Percentiles rank a stretch among this genome's conserved stretches.
Evolutionary conservation across 2,329 filamentous ascomycete genomes (phyloP).

Genomic region (Aspergillus awamori): DNA sequence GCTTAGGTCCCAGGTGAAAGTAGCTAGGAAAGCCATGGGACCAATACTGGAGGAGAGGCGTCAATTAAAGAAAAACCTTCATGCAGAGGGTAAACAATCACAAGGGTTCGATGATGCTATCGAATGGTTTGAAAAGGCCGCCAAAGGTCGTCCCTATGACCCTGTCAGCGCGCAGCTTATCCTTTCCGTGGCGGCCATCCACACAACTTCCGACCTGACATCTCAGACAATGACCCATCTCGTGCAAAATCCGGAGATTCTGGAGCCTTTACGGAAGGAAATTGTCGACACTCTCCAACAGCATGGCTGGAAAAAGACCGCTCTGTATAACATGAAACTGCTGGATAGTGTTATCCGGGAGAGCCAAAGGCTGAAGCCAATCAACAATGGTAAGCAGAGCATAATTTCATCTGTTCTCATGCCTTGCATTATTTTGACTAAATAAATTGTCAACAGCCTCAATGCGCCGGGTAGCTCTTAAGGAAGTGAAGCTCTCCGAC

Average conservation of each 20-base stretch:
- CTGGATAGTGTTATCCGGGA: conserved; percentile 15
- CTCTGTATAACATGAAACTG: conserved; percentile 5
- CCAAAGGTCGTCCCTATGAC: not conserved
- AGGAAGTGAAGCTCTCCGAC: too few relatives aligned
- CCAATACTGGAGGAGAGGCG: not conserved
- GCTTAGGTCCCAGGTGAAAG: not conserved
- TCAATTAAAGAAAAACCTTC: not conserved
- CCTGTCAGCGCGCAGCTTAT: not conserved
- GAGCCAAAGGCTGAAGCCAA: conserved; percentile 10
- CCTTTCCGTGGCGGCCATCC: conserved; percentile 1
- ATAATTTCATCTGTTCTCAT: too few relatives aligned
- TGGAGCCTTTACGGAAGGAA: not conserved
- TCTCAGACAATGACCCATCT: conserved; percentile 2
- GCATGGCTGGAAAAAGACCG: not conserved
- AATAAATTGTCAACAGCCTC: too few relatives aligned
- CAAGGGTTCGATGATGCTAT: not conserved
- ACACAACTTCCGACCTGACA: conserved; percentile 1
- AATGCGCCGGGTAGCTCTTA: too few relatives aligned
- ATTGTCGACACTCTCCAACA: not conserved
- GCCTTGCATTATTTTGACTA: too few relatives aligned
- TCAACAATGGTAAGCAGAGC: not conserved
- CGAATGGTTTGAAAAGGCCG: conserved; percentile 6
- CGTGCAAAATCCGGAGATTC: not conserved
- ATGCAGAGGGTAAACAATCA: not conserved
- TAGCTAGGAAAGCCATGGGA: not conserved